phyloP scores from a whole-genome alignment of 371 early-diverging fungal species.

The Syncephalis plumigaleata region DNA sequence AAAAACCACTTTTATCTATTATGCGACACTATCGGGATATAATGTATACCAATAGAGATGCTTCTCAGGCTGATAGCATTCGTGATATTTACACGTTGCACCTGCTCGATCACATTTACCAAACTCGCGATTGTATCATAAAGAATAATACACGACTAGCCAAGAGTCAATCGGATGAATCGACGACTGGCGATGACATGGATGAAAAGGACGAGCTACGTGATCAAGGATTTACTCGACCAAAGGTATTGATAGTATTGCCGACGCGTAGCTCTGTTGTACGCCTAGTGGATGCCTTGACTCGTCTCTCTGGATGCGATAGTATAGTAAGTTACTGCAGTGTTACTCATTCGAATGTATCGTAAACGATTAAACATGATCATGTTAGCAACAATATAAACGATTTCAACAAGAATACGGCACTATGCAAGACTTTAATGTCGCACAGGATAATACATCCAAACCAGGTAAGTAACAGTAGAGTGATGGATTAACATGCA shows the following conservation, averaged over 20 bases:
- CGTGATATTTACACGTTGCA: not conserved
- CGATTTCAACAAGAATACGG: too few relatives aligned
- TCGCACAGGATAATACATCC: too few relatives aligned
- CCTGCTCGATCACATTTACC: constrained; percentile 7
- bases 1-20: too few relatives aligned
- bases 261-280: constrained; percentile 78
- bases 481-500: not conserved
- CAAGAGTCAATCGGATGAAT: constrained; percentile 18
- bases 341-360: not conserved
- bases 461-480: not conserved
- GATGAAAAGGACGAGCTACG: constrained; percentile 46
- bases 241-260: constrained; percentile 73
- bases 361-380: not conserved
- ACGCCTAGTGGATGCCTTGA: constrained; percentile 56
- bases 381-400: not conserved
- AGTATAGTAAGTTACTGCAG: not conserved
- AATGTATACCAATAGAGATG: not conserved
- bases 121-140: constrained; percentile 51
- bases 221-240: constrained; percentile 92
- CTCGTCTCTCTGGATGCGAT: constrained; percentile 38
- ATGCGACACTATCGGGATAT: not conserved
- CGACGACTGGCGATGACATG: constrained; percentile 11
- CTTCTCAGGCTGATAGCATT: constrained; percentile 7
- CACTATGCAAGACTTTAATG: too few relatives aligned
- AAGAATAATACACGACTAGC: constrained; percentile 62